Conservation (phyloP, 352 stramenopile species). For the Phytophthora sp. region DNA sequence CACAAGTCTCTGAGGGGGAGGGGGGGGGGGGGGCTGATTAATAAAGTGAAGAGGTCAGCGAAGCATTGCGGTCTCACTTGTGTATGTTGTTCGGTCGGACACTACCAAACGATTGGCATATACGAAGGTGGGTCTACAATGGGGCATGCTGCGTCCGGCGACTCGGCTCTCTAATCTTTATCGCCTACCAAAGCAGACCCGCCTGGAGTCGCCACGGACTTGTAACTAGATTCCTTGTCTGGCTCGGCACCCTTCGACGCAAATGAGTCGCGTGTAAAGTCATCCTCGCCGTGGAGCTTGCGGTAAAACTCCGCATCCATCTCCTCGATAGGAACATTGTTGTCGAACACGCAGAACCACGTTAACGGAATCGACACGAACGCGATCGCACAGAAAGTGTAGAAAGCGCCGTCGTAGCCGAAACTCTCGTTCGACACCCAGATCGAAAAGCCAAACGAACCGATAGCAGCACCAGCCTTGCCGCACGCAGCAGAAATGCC, state of each 20-base stretch:
- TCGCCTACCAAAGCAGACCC: no score
- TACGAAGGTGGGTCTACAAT: no score
- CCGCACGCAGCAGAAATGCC: constrained; percentile 47
- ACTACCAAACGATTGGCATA: no score
- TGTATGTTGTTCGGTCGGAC: no score
- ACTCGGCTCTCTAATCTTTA: no score
- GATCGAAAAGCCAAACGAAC: constrained; percentile 17
- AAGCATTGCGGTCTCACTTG: no score
- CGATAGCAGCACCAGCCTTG: constrained; percentile 11
- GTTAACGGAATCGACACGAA: constrained; percentile 56
- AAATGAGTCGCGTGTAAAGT: constrained; percentile 21
- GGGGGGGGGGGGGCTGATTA: no score
- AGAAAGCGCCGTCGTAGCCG: constrained; percentile 12
- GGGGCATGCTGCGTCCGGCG: no score
- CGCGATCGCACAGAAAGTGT: constrained; percentile 54
- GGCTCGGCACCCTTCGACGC: constrained; percentile 10
- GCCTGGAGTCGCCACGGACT: background rate
- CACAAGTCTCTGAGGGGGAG: no score
- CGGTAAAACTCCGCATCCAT: constrained; percentile 55
- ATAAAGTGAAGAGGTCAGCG: no score
- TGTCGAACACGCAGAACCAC: constrained; percentile 60
- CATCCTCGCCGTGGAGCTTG: constrained; percentile 30
- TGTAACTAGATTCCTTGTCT: constrained; percentile 8
- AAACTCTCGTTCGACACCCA: constrained; percentile 15
- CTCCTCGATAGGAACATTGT: constrained; percentile 39